Evolutionary conservation across 441 rosid species (phyloP).

Genomic region (Populus hybrid): DNA sequence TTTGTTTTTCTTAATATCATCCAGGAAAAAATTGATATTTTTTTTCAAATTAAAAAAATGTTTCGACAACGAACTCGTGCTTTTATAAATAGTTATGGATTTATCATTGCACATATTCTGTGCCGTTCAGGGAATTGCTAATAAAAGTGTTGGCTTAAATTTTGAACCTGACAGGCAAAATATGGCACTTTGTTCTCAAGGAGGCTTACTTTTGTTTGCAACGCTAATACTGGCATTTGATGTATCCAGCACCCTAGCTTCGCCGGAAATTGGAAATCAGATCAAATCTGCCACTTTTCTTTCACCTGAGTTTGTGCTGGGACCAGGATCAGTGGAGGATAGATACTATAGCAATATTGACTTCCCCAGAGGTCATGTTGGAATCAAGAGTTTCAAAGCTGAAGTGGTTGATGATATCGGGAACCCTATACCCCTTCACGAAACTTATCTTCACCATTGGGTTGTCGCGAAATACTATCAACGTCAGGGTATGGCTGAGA

Average conservation of each 20-base stretch:
- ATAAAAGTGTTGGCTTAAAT: neutral
- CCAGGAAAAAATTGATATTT: too few relatives aligned
- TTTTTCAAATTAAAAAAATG: too few relatives aligned
- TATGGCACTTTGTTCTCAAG: neutral
- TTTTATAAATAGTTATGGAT: too few relatives aligned
- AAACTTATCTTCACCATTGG: conserved; percentile 96
- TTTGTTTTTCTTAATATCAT: too few relatives aligned
- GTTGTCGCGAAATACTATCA: conserved; percentile 39
- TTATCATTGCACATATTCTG: too few relatives aligned
- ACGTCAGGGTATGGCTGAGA: conserved; percentile 21
- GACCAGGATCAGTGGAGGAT: conserved; percentile 73
- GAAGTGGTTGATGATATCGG: conserved; percentile 70
- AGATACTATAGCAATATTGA: conserved; percentile 45
- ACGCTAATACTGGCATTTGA: neutral
- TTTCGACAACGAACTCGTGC: too few relatives aligned
- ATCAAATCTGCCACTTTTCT: conserved; percentile 51
- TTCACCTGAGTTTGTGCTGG: conserved; percentile 59
- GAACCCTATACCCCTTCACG: conserved; percentile 65
- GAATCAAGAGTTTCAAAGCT: conserved; percentile 59
- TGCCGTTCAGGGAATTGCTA: neutral
- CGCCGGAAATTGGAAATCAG: conserved; percentile 18
- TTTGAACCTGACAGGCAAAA: conserved; percentile 3
- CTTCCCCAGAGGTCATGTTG: conserved; percentile 85
- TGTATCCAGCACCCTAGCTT: conserved; percentile 20
- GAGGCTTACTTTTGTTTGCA: neutral